phyloP scores from a whole-genome alignment of 768 basidiomycete species.

The Amanita rubescens region DNA sequence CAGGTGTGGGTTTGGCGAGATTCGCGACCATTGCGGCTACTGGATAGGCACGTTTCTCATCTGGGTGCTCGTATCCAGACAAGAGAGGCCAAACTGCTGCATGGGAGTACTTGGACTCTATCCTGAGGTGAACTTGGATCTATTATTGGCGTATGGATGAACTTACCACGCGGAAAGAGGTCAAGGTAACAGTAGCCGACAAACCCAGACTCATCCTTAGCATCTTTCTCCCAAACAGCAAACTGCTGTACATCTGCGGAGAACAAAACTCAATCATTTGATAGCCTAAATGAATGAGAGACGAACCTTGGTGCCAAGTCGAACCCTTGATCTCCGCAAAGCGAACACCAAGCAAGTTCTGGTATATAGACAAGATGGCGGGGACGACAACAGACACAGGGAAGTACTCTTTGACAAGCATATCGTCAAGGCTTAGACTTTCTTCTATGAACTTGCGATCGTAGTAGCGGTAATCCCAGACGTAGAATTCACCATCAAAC shows the following conservation, averaged over 20 bases:
- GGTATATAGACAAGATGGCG: conserved; percentile 77
- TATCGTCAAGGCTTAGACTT: conserved; percentile 64
- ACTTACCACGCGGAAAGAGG: conserved; percentile 71
- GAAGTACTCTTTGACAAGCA: conserved; percentile 83
- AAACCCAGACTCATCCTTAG: conserved; percentile 64
- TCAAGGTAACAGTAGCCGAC: conserved; percentile 86
- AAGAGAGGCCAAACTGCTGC: conserved; percentile 80
- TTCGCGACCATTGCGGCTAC: conserved; percentile 86
- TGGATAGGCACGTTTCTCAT: conserved; percentile 64
- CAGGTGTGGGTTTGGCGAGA: conserved; percentile 76
- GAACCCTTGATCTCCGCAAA: conserved; percentile 58
- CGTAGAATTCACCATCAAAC: conserved; percentile 66
- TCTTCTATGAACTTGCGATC: conserved; percentile 62
- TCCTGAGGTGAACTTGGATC: neutral
- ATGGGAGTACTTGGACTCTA: conserved; percentile 77
- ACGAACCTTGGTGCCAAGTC: conserved; percentile 75
- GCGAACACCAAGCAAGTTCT: conserved; percentile 68
- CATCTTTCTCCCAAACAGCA: conserved; percentile 76
- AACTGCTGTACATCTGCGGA: conserved; percentile 71
- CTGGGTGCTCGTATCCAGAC: conserved; percentile 49
- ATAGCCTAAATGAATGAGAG: neutral
- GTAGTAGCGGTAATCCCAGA: conserved; percentile 83
- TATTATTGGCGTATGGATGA: neutral
- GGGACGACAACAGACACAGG: conserved; percentile 80
- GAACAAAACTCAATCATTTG: neutral